A percentile compares a stretch with the other conserved stretches of the same genome.
Conservation (phyloP, 768 basidiomycete species). For the Sarcodon sp. region DNA sequence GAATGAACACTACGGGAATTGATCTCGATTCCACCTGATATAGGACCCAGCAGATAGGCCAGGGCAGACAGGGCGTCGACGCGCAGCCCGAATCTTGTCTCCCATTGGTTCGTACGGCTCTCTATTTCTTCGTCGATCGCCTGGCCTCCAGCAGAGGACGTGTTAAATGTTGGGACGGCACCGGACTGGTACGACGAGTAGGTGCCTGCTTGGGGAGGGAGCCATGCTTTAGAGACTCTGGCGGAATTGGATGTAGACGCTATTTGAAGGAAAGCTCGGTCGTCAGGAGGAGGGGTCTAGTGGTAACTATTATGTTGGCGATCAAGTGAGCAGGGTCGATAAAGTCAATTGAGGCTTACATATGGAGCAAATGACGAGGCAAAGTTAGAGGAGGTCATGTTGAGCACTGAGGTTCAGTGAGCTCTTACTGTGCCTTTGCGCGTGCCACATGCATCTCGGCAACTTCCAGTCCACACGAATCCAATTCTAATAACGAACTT, state of each 20-base stretch:
- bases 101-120: constrained; percentile 44
- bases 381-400: constrained; percentile 26
- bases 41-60: constrained; percentile 56
- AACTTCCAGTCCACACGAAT: too few relatives aligned
- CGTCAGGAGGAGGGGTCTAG: constrained; percentile 50
- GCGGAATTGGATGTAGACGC: constrained; percentile 16
- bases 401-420: too few relatives aligned
- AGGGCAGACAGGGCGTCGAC: constrained; percentile 55
- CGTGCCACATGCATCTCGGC: too few relatives aligned
- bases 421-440: too few relatives aligned
- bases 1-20: background rate
- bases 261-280: constrained; percentile 20
- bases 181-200: constrained; percentile 59
- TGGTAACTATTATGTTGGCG: constrained; percentile 2
- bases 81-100: constrained; percentile 53
- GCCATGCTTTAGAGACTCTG: constrained; percentile 32
- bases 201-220: constrained; percentile 22
- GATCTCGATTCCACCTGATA: constrained; percentile 41
- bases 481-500: too few relatives aligned
- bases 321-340: background rate
- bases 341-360: constrained; percentile 20
- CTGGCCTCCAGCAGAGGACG: constrained; percentile 26
- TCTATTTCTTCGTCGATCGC: constrained; percentile 25
- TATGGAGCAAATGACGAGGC: constrained; percentile 51
- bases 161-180: constrained; percentile 42